Percentiles rank a stretch among this genome's conserved stretches.
phyloP scores from a whole-genome alignment of 2,329 filamentous ascomycete genomes.

The Diaporthe capsici region DNA sequence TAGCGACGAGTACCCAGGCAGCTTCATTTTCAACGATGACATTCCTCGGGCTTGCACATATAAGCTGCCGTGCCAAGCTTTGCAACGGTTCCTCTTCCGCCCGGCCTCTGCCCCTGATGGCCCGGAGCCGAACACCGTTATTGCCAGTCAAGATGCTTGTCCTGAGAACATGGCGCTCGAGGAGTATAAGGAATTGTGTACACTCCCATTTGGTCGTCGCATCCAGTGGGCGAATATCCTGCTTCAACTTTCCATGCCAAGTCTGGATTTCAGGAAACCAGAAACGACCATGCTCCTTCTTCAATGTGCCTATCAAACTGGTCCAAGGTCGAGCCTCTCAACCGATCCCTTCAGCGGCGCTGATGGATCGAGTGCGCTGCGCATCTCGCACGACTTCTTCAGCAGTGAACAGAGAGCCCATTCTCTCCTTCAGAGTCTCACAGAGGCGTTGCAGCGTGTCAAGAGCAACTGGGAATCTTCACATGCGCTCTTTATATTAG shows the following conservation, averaged over 20 bases:
- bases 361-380: neutral
- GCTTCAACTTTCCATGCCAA: conserved; percentile 61
- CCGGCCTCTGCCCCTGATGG: conserved; percentile 43
- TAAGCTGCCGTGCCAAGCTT: conserved; percentile 41
- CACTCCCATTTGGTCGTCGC: conserved; percentile 60
- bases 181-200: conserved; percentile 68
- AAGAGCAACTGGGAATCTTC: conserved; percentile 67
- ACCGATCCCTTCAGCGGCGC: accelerated
- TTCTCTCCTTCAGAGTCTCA: conserved; percentile 52
- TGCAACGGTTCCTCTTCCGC: conserved; percentile 58
- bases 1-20: neutral
- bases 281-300: conserved; percentile 63
- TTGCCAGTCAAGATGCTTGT: conserved; percentile 64
- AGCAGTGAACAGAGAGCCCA: conserved; percentile 48
- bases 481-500: conserved; percentile 55
- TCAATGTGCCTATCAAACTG: conserved; percentile 65
- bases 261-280: conserved; percentile 64
- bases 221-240: conserved; percentile 72
- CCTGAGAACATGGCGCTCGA: conserved; percentile 63
- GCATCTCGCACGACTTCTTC: conserved; percentile 9
- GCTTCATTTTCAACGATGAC: conserved; percentile 36
- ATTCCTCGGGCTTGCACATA: conserved; percentile 57
- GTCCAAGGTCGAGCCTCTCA: conserved; percentile 47
- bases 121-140: conserved; percentile 62
- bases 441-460: conserved; percentile 51